Evolutionary conservation across 1,139 yeast genomes (phyloP).

Genomic region (Kurtzmaniella quercitrusa): DNA sequence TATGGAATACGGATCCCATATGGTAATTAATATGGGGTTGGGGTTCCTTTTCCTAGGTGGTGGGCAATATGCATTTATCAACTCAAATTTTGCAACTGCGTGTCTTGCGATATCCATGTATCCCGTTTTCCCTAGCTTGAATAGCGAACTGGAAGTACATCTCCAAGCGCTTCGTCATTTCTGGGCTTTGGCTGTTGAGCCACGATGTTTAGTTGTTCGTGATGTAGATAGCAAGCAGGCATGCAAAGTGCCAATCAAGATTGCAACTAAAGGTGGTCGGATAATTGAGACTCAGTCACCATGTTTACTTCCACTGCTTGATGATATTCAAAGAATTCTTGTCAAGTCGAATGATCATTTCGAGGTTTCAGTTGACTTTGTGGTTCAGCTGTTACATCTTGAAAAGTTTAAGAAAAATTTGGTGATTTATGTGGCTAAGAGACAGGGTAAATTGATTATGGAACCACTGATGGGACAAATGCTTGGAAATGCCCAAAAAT

Average conservation of each 20-base stretch:
- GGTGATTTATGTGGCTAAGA: conserved; percentile 49
- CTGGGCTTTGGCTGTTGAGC: conserved; percentile 85
- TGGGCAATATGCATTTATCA: conserved; percentile 80
- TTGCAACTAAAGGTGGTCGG: conserved; percentile 40
- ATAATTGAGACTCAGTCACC: conserved; percentile 46
- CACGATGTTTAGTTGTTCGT: conserved; percentile 72
- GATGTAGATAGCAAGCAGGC: conserved; percentile 62
- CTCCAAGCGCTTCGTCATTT: conserved; percentile 86
- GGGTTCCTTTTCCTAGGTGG: conserved; percentile 91
- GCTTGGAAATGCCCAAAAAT: conserved; percentile 29
- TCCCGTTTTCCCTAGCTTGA: conserved; percentile 62
- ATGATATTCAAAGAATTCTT: conserved; percentile 39
- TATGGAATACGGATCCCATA: conserved; percentile 63
- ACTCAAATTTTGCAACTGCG: conserved; percentile 65
- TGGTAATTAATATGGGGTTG: conserved; percentile 78
- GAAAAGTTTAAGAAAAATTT: conserved; percentile 43
- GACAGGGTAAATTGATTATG: conserved; percentile 38
- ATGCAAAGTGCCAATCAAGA: conserved; percentile 45
- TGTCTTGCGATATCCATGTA: conserved; percentile 69
- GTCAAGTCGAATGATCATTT: conserved; percentile 44
- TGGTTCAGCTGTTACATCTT: conserved; percentile 31
- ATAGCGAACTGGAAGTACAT: conserved; percentile 51
- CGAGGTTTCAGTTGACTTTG: conserved; percentile 40
- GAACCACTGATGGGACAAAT: conserved; percentile 35
- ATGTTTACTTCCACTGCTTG: conserved; percentile 62